Evolutionary conservation across 495 filamentous ascomycete genomes (phyloP), one percentile per base, ranked within the genome.

Genomic region (Hyaloscypha hepaticicola): DNA sequence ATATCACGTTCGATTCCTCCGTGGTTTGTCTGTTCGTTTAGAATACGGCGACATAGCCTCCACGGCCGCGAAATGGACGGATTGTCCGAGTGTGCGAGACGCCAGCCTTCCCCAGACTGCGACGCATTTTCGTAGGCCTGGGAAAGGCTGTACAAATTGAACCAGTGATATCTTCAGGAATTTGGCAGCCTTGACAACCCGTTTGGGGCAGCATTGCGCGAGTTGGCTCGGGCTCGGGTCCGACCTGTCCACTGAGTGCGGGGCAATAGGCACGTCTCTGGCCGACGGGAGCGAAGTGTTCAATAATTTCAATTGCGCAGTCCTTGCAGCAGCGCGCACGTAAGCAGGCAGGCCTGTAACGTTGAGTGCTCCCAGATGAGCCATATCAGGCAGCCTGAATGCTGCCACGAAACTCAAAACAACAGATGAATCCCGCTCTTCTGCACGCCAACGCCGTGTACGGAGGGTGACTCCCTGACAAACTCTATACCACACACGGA

Each of bases 111-210:
- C 24, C 26, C 21, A 61, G 26, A 52, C 45, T 24, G 31, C 61
- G 33, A 48, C 24, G 50, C 51, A 31, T 41, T 38, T 24, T 31
- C 38, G 48, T 45, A 11, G 26, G 27, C 33, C 24, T 21, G n/a
- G 8, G 5, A 25, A 7, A 4, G 7, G 14, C 16, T 51, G 52
- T 38, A 45, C 26, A 11, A 28, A 64, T 16, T 19, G 38, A 16
- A 45, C 38, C 38, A 45, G 38, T 45, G 38, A 45, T 14, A 19
- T 45, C 11, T 45, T 16, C 11, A 45, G 38, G 38, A 45, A 61
- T 58, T 28, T 59, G 55, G 63, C 63, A 65, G 63, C 63, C 63
- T 65, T 27, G 28, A 27, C 38, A 50, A 3, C 21, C 58, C 22
- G n/a, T 33, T 58, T 21, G 26, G 48, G 58, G 22, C 22, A 53